phyloP scores from a whole-genome alignment of 371 early-diverging fungal genomes.

The Synchytrium microbalum region DNA sequence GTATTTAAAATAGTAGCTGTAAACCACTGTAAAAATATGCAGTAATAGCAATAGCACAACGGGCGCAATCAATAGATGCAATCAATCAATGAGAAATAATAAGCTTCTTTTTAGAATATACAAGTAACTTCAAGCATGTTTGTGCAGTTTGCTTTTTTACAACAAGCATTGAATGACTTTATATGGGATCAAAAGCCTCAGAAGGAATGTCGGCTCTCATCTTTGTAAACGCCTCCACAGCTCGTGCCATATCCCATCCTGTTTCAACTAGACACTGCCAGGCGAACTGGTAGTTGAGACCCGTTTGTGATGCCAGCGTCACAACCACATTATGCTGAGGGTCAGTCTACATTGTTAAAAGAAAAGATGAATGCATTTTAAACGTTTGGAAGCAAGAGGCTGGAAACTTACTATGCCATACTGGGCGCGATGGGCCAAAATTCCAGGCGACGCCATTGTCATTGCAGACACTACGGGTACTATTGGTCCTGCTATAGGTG shows the following conservation, averaged over 20 bases:
- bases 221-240: slow-evolving; percentile 23
- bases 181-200: too few species aligned
- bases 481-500: not conserved
- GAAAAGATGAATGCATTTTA: not conserved
- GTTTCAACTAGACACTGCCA: slow-evolving; percentile 24
- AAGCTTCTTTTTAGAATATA: too few species aligned
- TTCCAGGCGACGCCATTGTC: not conserved
- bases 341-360: slow-evolving; percentile 14
- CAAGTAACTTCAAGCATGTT: too few species aligned
- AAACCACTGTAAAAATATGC: too few species aligned
- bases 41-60: too few species aligned
- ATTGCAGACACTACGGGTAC: slow-evolving; percentile 1
- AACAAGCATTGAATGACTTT: too few species aligned
- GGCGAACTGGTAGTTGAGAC: slow-evolving; percentile 27
- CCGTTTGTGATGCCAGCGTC: slow-evolving; percentile 22
- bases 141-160: too few species aligned
- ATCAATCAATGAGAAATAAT: too few species aligned
- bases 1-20: too few species aligned
- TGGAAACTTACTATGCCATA: not conserved
- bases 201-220: too few species aligned
- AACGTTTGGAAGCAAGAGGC: not conserved
- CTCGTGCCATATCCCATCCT: slow-evolving; percentile 20
- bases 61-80: too few species aligned
- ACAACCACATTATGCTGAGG: slow-evolving; percentile 19
- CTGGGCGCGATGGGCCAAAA: not conserved